Conservation (phyloP, 176 grass and related monocot species). For the Oryza brachyantha region DNA sequence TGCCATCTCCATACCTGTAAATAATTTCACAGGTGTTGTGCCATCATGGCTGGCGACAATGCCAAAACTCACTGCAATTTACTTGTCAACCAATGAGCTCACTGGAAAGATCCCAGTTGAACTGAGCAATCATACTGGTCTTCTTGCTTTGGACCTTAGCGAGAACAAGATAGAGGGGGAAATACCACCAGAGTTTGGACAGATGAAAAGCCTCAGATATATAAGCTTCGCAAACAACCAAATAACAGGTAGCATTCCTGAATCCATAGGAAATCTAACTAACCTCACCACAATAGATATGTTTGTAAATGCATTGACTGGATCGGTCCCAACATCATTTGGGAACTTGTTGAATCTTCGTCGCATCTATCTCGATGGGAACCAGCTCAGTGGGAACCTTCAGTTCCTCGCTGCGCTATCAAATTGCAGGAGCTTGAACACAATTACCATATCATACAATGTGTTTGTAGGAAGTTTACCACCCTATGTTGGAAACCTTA, state of each 20-base stretch:
- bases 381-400: constrained; percentile 34
- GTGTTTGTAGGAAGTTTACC: constrained; percentile 15
- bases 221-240: constrained; percentile 35
- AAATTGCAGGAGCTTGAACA: constrained; percentile 15
- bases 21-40: constrained; percentile 32
- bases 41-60: constrained; percentile 34
- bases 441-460: constrained; percentile 13
- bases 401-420: constrained; percentile 29
- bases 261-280: constrained; percentile 33
- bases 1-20: not conserved
- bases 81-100: constrained; percentile 35
- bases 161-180: constrained; percentile 32
- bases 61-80: not conserved
- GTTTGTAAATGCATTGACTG: constrained; percentile 3
- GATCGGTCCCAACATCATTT: constrained; percentile 35
- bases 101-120: constrained; percentile 40
- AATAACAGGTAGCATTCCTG: constrained; percentile 37
- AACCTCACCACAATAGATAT: constrained; percentile 17
- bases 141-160: constrained; percentile 37
- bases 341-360: constrained; percentile 23
- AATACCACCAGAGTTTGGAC: constrained; percentile 28
- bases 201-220: constrained; percentile 1
- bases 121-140: constrained; percentile 19
- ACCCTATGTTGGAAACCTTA: constrained; percentile 20
- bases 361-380: not conserved